A percentile compares a stretch with the other conserved stretches of the same genome.
These are phyloP conservation scores for Teratosphaeria epicoccoides DNA, from an alignment of 2,329 filamentous ascomycete species.

Conservation along the genomic window DNA sequence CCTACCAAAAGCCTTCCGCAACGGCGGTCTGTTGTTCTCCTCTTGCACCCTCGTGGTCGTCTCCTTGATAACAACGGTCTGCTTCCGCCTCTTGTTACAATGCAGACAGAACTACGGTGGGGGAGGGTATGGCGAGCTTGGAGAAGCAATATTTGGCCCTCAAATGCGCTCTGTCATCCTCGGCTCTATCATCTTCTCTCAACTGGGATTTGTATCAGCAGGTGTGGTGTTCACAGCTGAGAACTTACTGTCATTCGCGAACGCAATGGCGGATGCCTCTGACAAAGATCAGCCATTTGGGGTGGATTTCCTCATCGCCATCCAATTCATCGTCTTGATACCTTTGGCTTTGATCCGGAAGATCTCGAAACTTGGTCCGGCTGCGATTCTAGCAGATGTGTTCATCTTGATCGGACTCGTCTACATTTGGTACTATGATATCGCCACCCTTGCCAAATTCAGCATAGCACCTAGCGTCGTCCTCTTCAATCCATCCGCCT, in stretches of 20 bases:
- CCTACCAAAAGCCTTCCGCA: conserved; percentile 66
- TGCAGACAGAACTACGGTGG: conserved; percentile 55
- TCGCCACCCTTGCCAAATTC: conserved; percentile 43
- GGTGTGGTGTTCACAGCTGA: conserved; percentile 70
- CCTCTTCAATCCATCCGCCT: conserved; percentile 58
- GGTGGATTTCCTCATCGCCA: conserved; percentile 50
- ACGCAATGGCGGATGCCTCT: conserved; percentile 45
- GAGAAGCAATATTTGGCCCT: conserved; percentile 53
- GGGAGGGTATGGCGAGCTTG: conserved; percentile 63
- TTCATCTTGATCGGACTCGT: conserved; percentile 60
- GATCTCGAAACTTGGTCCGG: conserved; percentile 61
- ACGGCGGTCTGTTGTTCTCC: conserved; percentile 67
- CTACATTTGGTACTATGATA: conserved; percentile 66
- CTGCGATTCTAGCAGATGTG: conserved; percentile 58
- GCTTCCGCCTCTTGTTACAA: conserved; percentile 60
- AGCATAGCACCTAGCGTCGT: conserved; percentile 53
- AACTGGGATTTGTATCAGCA: conserved; percentile 68
- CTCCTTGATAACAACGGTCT: conserved; percentile 55
- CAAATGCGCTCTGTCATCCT: conserved; percentile 57
- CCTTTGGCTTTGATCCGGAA: conserved; percentile 62
- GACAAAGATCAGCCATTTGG: conserved; percentile 37
- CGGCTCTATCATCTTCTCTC: conserved; percentile 59
- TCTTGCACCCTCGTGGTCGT: conserved; percentile 56
- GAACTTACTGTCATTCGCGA: conserved; percentile 57
- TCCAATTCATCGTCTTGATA: conserved; percentile 55